Evolutionary conservation across 305 asterid species (phyloP).

Genomic region (Fraxinus dipetala): DNA sequence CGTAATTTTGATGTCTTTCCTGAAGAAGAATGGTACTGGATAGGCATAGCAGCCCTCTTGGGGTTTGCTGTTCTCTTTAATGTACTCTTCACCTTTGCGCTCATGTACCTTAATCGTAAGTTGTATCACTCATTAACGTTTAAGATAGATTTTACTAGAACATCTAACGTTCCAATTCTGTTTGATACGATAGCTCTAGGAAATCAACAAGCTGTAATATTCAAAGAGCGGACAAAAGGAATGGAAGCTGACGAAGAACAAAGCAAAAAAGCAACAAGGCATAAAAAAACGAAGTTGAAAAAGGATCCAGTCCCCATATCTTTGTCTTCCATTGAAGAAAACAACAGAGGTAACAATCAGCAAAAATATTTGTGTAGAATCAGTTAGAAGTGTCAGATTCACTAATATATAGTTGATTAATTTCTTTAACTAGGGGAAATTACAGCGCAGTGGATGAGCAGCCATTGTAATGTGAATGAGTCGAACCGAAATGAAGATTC

Average conservation of each 20-base stretch:
- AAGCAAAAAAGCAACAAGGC: slow-evolving; percentile 28
- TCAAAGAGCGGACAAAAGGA: slow-evolving; percentile 46
- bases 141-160: neutral
- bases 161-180: neutral
- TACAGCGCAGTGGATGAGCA: slow-evolving; percentile 31
- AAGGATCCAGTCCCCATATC: slow-evolving; percentile 32
- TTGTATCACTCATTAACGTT: slow-evolving; percentile 15
- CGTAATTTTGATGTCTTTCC: slow-evolving; percentile 39
- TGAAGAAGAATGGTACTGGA: slow-evolving; percentile 60
- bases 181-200: slow-evolving; percentile 38
- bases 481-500: slow-evolving; percentile 28
- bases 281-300: slow-evolving; percentile 27
- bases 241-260: slow-evolving; percentile 34
- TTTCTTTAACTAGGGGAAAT: slow-evolving; percentile 32
- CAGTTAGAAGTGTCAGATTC: neutral
- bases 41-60: slow-evolving; percentile 52
- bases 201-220: slow-evolving; percentile 48
- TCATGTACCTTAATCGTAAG: slow-evolving; percentile 61
- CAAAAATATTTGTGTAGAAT: neutral
- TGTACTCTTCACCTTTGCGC: slow-evolving; percentile 52
- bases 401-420: neutral
- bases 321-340: slow-evolving; percentile 30
- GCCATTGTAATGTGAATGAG: slow-evolving; percentile 20
- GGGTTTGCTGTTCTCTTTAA: slow-evolving; percentile 50
- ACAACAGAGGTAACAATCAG: slow-evolving; percentile 27